Conservation (phyloP, 108 stramenopile genomes). For the Epipyxis sp. region DNA sequence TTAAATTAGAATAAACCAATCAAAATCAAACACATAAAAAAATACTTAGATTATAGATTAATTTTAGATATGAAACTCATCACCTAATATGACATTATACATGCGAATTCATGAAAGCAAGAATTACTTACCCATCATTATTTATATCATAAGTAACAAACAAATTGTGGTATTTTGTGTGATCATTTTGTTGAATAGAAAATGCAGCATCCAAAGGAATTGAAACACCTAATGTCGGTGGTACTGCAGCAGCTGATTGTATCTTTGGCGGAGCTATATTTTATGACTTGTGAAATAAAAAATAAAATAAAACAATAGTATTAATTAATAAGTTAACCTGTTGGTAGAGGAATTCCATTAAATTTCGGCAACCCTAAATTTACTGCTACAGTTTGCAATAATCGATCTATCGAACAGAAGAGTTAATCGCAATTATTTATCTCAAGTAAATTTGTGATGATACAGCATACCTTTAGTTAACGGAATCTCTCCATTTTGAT, state of each 20-base stretch:
- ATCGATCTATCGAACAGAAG: not conserved
- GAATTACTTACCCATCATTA: slow-evolving; percentile 18
- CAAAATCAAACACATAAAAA: too few species aligned
- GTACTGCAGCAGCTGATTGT: not conserved
- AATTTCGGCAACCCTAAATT: slow-evolving; percentile 7
- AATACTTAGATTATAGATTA: too few species aligned
- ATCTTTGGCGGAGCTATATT: not conserved
- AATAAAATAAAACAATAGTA: not conserved
- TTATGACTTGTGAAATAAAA: not conserved
- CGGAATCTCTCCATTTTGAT: slow-evolving; percentile 30
- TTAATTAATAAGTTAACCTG: not conserved
- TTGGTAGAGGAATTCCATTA: slow-evolving; percentile 22
- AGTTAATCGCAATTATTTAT: not conserved
- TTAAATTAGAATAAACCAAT: too few species aligned
- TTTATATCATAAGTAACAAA: slow-evolving; percentile 10
- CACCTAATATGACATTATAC: too few species aligned
- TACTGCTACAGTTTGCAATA: not conserved
- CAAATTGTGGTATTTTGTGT: slow-evolving; percentile 18
- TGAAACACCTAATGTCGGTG: not conserved
- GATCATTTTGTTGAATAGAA: not conserved
- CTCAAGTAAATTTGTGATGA: not conserved
- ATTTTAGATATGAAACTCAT: too few species aligned
- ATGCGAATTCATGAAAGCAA: too few species aligned
- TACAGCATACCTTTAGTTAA: not conserved
- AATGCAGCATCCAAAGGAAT: not conserved